Evolutionary conservation across 805 yeast species (phyloP), one percentile per base, ranked within the genome.

Genomic region (Candida pseudoglaebosa): DNA sequence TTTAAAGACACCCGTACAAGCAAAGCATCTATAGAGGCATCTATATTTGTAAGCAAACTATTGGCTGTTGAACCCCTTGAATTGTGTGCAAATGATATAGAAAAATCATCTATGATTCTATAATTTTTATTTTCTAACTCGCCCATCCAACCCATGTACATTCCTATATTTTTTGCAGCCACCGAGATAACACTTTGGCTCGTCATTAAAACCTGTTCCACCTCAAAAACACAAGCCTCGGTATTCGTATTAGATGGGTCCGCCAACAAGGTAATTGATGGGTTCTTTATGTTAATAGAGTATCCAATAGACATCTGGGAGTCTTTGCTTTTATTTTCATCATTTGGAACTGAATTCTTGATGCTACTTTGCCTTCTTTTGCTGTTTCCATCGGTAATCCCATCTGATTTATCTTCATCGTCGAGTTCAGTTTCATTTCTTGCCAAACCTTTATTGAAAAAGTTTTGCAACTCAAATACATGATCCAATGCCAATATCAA

Each of bases 181-280:
- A 89, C 54, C 0, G 91, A 74, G 0, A 75, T 60, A 3, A 82
- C 77, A 40, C 79, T 77, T 51, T 84, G 89, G 42, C 83, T 78
- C 0, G 91, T 74, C 3, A 86, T 54, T 32, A 82, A 62, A 2
- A 89, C 60, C 52, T 90, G 96, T 42, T 84, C 95, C 10, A 89
- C 78, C 52, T 86, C 85, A 65, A 93, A 83, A 2, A 91, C 96
- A 43, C 91, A 75, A 0, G 98, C 98, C 50, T 90, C 95, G 0
- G 95, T 78, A 43, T 80, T 72, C 2, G 61, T 55, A 5, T 71
- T 67, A 1, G 82, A 71, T 0, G 96, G 86, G 55, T 91, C 85
- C 0, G 96, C 95, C 31, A 93, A 61, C 21, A 93, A 61, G 14
- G 87, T 78, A 14, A 91, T 68, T 0, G 95, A 86, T 0, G 91